Evolutionary conservation across 225 moss, liverwort and hornwort species (phyloP).

Genomic region (Asterella californica): DNA sequence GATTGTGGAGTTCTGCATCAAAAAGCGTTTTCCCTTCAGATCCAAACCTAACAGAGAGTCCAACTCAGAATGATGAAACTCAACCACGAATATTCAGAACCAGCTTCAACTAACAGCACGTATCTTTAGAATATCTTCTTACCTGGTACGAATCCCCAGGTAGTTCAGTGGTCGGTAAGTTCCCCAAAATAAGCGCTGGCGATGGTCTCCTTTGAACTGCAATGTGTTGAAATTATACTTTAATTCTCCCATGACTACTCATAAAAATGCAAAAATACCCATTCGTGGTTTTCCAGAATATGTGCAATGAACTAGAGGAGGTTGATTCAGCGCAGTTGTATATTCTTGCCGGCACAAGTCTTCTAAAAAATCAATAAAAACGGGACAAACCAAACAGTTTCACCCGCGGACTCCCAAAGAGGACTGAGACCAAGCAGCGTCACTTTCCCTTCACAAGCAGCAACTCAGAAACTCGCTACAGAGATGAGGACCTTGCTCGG

Average conservation of each 20-base stretch:
- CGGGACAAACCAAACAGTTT: neutral
- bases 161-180: constrained; percentile 91
- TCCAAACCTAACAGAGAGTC: neutral
- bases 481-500: too few relatives aligned
- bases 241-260: neutral
- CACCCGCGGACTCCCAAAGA: neutral
- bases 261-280: neutral
- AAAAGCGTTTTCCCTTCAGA: neutral
- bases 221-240: neutral
- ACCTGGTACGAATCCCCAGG: constrained; percentile 93
- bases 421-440: neutral
- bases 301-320: neutral
- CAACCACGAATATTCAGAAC: neutral
- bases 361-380: neutral
- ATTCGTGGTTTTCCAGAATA: neutral
- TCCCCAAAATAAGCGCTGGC: constrained; percentile 94
- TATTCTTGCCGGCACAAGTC: neutral
- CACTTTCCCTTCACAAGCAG: neutral
- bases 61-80: neutral
- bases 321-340: neutral
- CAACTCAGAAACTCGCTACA: too few relatives aligned
- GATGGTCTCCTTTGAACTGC: constrained; percentile 82
- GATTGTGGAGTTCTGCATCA: constrained; percentile 81
- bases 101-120: neutral
- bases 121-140: neutral